Percentiles rank a stretch among this genome's conserved stretches.
phyloP scores from a whole-genome alignment of 1,284 basidiomycete genomes.

The Volvariella volvacea region DNA sequence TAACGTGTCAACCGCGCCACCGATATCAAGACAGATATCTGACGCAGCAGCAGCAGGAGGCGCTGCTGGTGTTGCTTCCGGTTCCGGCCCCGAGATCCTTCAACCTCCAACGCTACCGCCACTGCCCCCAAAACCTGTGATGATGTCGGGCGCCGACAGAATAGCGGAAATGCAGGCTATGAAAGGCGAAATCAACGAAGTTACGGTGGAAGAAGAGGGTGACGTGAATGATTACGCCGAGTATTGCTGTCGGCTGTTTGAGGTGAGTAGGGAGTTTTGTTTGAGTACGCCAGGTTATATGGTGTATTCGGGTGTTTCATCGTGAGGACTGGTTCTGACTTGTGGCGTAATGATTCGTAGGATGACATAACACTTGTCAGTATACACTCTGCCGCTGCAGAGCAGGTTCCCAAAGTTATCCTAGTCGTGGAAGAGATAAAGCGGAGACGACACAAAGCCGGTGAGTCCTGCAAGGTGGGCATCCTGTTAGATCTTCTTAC shows the following conservation, averaged over 20 bases:
- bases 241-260: conserved; percentile 58
- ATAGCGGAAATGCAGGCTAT: conserved; percentile 62
- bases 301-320: background rate
- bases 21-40: background rate
- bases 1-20: conserved; percentile 1
- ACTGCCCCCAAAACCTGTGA: conserved; percentile 54
- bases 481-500: background rate
- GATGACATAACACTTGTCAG: conserved; percentile 76
- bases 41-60: no score
- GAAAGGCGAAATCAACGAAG: conserved; percentile 65
- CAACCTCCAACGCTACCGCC: conserved; percentile 26
- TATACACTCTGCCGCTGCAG: conserved; percentile 55
- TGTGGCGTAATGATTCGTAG: conserved; percentile 24
- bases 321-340: background rate
- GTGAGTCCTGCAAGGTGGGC: conserved; percentile 32
- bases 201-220: conserved; percentile 64
- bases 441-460: conserved; percentile 64
- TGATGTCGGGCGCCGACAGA: conserved; percentile 55
- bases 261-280: conserved; percentile 27
- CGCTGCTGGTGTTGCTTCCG: no score
- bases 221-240: conserved; percentile 58
- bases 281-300: background rate
- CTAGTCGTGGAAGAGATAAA: conserved; percentile 76
- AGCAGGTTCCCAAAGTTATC: conserved; percentile 70
- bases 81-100: conserved; percentile 8